Percentiles rank a stretch among this genome's conserved stretches.
phyloP scores from a whole-genome alignment of 495 filamentous ascomycete species.

The Alectoria sarmentosa region DNA sequence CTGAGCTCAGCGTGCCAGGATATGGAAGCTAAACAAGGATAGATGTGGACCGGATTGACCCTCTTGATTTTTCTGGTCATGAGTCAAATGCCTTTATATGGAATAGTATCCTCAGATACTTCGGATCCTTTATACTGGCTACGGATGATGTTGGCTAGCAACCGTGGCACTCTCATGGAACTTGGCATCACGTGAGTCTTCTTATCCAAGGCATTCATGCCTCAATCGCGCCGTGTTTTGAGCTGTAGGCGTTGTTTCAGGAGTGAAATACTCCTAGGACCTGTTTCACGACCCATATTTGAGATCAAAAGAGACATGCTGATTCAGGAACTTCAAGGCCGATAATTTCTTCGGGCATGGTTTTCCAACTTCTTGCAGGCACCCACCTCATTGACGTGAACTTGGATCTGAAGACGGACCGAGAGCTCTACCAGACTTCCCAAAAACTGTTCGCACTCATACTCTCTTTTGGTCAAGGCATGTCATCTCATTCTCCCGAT shows the following conservation, averaged over 20 bases:
- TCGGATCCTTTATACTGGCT: constrained; percentile 99
- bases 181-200: constrained; percentile 99
- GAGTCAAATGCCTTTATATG: constrained; percentile 93
- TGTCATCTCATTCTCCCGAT: too few species aligned
- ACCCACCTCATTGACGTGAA: constrained; percentile 99
- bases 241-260: too few species aligned
- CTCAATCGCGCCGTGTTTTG: too few species aligned
- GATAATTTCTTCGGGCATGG: too few species aligned
- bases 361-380: constrained; percentile 94
- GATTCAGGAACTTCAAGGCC: too few species aligned
- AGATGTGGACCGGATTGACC: constrained; percentile 89
- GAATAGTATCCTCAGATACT: constrained; percentile 93
- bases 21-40: neutral
- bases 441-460: constrained; percentile 99
- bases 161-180: constrained; percentile 98
- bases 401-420: constrained; percentile 97
- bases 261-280: too few species aligned
- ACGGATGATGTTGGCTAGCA: constrained; percentile 99
- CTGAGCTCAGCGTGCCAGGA: neutral
- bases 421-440: constrained; percentile 98
- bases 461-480: constrained; percentile 91
- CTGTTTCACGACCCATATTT: too few species aligned
- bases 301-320: too few species aligned
- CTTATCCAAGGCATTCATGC: constrained; percentile 98
- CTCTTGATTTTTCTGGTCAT: constrained; percentile 89